Percentiles rank a stretch among this genome's conserved stretches.
Conservation (phyloP, 2,329 filamentous ascomycete genomes). For the Beauveria australis region DNA sequence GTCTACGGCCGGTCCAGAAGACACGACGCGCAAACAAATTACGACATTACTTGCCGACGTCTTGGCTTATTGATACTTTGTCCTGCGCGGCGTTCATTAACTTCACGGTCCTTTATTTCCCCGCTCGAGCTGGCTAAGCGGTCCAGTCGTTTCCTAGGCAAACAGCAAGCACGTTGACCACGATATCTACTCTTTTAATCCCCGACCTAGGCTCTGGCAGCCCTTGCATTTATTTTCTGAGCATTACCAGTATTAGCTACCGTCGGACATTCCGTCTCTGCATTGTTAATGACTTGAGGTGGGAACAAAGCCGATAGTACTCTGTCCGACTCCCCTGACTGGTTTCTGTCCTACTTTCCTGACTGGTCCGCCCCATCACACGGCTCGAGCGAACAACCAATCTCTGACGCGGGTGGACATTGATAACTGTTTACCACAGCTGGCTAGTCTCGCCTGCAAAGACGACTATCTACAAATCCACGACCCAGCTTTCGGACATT, state of each 20-base stretch:
- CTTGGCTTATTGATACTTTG: constrained; percentile 5
- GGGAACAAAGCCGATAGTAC: neutral
- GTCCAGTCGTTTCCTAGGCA: constrained; percentile 6
- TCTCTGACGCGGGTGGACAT: neutral
- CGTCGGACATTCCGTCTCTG: neutral
- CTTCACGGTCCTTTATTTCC: neutral
- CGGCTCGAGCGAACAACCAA: neutral
- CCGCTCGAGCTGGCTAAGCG: constrained; percentile 9
- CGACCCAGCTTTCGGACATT: constrained; percentile 3
- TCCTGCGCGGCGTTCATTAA: neutral
- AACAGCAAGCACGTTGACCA: neutral
- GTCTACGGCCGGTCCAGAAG: constrained; percentile 9
- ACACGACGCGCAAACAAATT: neutral
- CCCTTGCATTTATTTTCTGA: neutral
- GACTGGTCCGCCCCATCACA: neutral
- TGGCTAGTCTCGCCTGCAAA: neutral
- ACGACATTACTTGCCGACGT: neutral
- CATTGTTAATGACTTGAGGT: neutral
- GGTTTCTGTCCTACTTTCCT: neutral
- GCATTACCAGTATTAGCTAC: neutral
- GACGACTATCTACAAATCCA: neutral
- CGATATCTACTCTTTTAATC: constrained; percentile 3
- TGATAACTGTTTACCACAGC: neutral
- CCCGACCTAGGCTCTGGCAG: constrained; percentile 1
- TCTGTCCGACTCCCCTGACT: neutral